These are phyloP conservation scores for Ceratobasidium sp. DNA, from an alignment of 1,284 basidiomycete species.

Conservation along the genomic window DNA sequence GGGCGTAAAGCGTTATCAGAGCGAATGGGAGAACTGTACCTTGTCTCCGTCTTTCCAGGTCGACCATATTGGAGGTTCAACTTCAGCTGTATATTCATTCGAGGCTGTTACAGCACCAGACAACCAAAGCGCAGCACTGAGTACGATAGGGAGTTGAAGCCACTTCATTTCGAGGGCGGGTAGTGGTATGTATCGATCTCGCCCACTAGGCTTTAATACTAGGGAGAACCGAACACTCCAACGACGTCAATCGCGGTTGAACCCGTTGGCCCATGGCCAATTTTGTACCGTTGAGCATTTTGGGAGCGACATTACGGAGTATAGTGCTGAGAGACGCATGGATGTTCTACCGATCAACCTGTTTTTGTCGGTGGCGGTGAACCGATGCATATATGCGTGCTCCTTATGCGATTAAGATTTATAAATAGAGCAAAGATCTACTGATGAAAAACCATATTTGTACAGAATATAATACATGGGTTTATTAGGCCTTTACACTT, in stretches of 20 bases:
- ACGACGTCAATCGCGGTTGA: too few relatives aligned
- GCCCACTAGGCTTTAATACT: not conserved
- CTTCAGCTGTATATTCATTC: not conserved
- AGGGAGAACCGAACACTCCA: not conserved
- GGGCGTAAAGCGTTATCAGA: not conserved
- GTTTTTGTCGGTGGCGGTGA: too few relatives aligned
- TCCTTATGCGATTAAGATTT: too few relatives aligned
- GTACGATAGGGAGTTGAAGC: not conserved
- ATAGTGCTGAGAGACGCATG: too few relatives aligned
- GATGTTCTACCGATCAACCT: too few relatives aligned
- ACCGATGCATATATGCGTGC: too few relatives aligned
- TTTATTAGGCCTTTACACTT: too few relatives aligned
- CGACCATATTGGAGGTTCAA: not conserved
- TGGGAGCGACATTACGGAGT: too few relatives aligned
- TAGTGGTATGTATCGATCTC: not conserved
- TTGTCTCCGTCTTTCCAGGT: conserved; percentile 36
- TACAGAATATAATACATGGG: not conserved
- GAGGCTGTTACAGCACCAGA: not conserved
- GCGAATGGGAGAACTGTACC: not conserved
- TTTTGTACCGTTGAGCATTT: too few relatives aligned
- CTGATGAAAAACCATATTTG: not conserved
- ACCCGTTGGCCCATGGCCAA: too few relatives aligned
- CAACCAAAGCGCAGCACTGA: not conserved
- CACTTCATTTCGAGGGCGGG: conserved; percentile 12
- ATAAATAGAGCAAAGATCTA: too few relatives aligned